Conservation (phyloP, 192 early-diverging fungal species). For the Pilaira anomala region DNA sequence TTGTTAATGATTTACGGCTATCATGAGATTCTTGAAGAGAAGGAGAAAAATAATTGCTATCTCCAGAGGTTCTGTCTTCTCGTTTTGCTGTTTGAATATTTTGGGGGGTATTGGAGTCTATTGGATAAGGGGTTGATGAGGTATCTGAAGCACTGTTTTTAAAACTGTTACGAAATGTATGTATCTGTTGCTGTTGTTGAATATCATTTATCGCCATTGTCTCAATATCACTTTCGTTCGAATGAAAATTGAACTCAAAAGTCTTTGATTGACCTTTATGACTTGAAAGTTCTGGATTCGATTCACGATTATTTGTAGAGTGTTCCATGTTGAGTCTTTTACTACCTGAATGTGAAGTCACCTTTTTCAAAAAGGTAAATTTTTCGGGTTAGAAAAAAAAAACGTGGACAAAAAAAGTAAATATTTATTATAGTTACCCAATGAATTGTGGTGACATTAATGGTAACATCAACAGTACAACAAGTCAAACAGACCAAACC, state of each 20-base stretch:
- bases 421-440: slow-evolving; percentile 21
- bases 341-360: neutral
- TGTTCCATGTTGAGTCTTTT: neutral
- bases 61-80: neutral
- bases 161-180: neutral
- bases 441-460: slow-evolving; percentile 35
- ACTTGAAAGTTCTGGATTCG: neutral
- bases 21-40: slow-evolving; percentile 7
- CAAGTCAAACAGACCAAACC: slow-evolving; percentile 47
- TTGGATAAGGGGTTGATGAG: neutral
- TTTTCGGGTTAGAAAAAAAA: too few species aligned
- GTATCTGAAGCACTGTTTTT: neutral
- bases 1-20: slow-evolving; percentile 6
- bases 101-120: too few species aligned
- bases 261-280: neutral
- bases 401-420: neutral
- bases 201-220: neutral
- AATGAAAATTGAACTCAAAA: neutral
- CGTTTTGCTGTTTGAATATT: neutral
- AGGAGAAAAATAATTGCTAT: neutral
- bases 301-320: neutral
- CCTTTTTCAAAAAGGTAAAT: neutral
- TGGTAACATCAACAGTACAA: slow-evolving; percentile 50
- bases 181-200: neutral
- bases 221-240: neutral